Base-by-base conservation (phyloP, 2,329 filamentous ascomycete genomes). In the Mycosphaerelloides madeirae region DNA sequence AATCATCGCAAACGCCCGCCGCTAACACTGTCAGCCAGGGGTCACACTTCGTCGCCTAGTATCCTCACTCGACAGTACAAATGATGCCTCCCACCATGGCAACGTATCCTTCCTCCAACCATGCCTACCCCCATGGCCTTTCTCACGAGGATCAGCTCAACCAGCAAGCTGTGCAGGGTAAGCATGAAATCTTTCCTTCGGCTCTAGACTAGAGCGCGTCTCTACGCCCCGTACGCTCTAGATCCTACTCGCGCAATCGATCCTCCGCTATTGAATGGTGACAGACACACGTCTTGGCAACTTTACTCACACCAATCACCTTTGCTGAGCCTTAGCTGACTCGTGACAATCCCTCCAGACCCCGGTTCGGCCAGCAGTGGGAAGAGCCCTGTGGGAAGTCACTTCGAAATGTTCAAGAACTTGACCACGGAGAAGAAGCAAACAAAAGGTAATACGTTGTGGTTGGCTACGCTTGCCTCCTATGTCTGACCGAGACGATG, bases 351-450 rank as follows among this genome's bases (percentile, higher is more conserved):
- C 15, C 16, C 25, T 15, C 6, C 29, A 52, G 50, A 40, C 20
- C 38, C 48, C 34, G 35, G 38, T 31, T 49, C 52, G 20, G 31
- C 48, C 8, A 42, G 43, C 15, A 51, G 50, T 15, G 50, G 47
- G 13, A 52, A 49, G 40, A 48, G 46, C 14, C 62, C 59, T 41
- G 60, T 59, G 18, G 48, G 63, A 15, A 49, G 53, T 25, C 54
- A 56, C 18, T 50, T 65, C 31, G 54, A 49, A 25, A 68, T 86
- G 49, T 77, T 85, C 65, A 88, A 82, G 66, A 80, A 69, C 55
- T 72, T 84, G 49, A 76, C 71, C 40, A 40, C 52, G 1, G 84
- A 87, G 44, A 93, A 88, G 71, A 87, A 83, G 62, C 79, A 78
- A 11, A 88, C 84, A n/a, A 77, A 85, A 76, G 84, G 85, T 87